Evolutionary conservation across 805 yeast species (phyloP).

Genomic region (Pichia eremophila): DNA sequence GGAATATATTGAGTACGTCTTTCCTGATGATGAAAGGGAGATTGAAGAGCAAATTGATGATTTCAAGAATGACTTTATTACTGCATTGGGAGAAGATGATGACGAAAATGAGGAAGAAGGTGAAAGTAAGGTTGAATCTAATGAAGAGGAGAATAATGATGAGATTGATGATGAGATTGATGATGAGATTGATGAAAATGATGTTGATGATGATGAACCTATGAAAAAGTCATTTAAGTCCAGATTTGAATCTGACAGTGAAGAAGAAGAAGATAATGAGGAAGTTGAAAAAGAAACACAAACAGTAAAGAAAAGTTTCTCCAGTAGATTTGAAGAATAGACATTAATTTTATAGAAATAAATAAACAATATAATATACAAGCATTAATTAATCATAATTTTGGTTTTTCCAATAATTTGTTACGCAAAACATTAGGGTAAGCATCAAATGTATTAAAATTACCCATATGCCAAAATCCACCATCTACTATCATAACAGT

Average conservation of each 20-base stretch:
- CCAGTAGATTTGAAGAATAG: background rate
- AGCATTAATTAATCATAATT: slow-evolving; percentile 11
- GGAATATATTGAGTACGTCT: slow-evolving; percentile 52
- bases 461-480: slow-evolving; percentile 78
- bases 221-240: background rate
- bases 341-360: background rate
- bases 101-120: slow-evolving; percentile 7
- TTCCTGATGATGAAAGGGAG: slow-evolving; percentile 49
- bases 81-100: slow-evolving; percentile 7
- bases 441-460: slow-evolving; percentile 20
- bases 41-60: slow-evolving; percentile 11
- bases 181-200: background rate
- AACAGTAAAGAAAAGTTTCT: background rate
- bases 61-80: slow-evolving; percentile 5
- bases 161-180: background rate
- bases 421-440: slow-evolving; percentile 36
- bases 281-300: background rate
- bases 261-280: slow-evolving; percentile 1
- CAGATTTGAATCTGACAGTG: slow-evolving; percentile 8
- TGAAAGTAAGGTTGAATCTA: slow-evolving; percentile 2
- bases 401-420: slow-evolving; percentile 19
- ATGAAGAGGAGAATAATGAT: slow-evolving; percentile 1
- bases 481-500: slow-evolving; percentile 81
- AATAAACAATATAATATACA: slow-evolving; percentile 4
- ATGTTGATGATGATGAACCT: background rate